Evolutionary conservation across 148 eudicot genomes (phyloP).

Genomic region (Fagopyrum tataricum): DNA sequence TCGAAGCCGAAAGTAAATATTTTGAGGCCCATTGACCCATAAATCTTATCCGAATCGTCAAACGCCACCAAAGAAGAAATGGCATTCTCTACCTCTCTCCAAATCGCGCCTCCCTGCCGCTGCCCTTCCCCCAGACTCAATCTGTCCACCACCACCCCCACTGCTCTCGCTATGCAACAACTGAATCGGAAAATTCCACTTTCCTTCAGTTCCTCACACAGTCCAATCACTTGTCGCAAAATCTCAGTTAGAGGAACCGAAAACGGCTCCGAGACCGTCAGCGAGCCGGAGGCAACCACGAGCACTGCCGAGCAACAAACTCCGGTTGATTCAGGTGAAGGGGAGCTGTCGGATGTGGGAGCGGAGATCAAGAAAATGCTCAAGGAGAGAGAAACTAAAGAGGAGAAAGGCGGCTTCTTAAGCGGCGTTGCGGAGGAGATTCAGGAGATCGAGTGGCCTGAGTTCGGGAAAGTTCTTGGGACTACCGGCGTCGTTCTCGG

Average conservation of each 20-base stretch:
- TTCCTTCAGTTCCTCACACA: background rate
- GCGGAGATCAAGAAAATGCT: constrained; percentile 58
- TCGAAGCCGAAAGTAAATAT: background rate
- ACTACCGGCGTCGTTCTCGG: constrained; percentile 79
- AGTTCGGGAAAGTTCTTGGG: constrained; percentile 57
- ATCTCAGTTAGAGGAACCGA: background rate
- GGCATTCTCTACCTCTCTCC: constrained; percentile 10
- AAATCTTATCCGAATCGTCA: background rate
- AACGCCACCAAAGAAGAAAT: constrained; percentile 1
- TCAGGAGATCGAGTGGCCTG: constrained; percentile 85
- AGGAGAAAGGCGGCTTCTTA: constrained; percentile 23
- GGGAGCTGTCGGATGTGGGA: constrained; percentile 41
- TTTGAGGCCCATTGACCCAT: background rate
- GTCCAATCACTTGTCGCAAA: background rate
- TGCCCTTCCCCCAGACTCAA: background rate
- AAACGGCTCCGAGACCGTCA: constrained; percentile 11
- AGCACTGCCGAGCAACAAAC: background rate
- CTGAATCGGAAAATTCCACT: background rate
- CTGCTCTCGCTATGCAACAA: background rate
- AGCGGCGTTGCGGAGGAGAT: constrained; percentile 70
- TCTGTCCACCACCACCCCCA: background rate
- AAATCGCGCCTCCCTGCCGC: background rate
- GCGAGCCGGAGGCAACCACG: background rate
- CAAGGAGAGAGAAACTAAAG: constrained; percentile 36
- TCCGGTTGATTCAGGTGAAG: background rate